Conservation (phyloP, 495 filamentous ascomycete species). For the Penicillium coffeae region DNA sequence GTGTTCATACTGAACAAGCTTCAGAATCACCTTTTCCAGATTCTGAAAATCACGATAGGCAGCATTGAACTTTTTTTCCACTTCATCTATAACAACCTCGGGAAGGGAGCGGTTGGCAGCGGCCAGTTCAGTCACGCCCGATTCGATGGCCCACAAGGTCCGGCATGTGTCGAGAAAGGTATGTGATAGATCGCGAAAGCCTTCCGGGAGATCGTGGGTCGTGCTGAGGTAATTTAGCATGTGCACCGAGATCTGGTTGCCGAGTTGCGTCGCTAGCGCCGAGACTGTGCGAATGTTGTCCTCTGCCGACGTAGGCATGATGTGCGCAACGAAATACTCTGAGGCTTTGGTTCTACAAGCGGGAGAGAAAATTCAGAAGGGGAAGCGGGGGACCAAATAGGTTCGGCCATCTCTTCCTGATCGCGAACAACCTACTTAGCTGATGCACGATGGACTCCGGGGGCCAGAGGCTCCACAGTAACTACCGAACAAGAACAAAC, state of each 20-base stretch:
- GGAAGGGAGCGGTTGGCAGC: constrained; percentile 37
- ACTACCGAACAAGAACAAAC: neutral
- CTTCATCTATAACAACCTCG: constrained; percentile 42
- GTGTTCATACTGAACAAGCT: constrained; percentile 47
- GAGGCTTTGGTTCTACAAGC: no score
- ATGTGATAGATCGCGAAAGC: constrained; percentile 46
- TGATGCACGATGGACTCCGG: neutral
- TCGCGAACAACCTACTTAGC: no score
- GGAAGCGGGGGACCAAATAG: neutral
- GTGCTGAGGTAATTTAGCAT: constrained; percentile 54
- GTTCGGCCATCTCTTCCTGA: no score
- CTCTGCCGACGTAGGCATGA: constrained; percentile 10
- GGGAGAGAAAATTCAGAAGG: neutral
- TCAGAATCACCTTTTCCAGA: constrained; percentile 46
- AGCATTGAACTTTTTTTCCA: constrained; percentile 47
- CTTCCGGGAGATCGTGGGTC: constrained; percentile 36
- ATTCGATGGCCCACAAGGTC: constrained; percentile 48
- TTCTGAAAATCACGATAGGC: constrained; percentile 44
- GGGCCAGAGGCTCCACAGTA: neutral
- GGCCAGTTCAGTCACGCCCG: constrained; percentile 42
- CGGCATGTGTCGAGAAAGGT: constrained; percentile 52
- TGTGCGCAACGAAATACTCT: neutral
- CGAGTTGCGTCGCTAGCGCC: constrained; percentile 25
- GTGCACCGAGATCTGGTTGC: constrained; percentile 51
- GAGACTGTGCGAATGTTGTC: constrained; percentile 20